Evolutionary conservation across 805 yeast genomes (phyloP).

Genomic region (Ogataea haglerorum): DNA sequence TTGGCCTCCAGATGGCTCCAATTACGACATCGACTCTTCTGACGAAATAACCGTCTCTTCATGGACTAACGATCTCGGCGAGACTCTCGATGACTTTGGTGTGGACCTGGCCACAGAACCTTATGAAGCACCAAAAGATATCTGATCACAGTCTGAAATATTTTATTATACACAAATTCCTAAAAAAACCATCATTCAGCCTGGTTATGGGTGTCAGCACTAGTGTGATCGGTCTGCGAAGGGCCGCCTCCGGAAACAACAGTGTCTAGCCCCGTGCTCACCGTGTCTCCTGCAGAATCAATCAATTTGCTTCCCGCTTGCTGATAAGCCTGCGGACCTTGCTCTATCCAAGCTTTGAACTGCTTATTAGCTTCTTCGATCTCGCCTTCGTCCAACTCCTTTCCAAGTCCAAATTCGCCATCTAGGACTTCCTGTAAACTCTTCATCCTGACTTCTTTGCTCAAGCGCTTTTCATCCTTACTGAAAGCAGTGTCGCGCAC

Average conservation of each 20-base stretch:
- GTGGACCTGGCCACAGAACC: constrained; percentile 70
- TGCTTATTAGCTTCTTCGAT: constrained; percentile 32
- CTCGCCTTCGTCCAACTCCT: constrained; percentile 41
- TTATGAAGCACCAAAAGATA: constrained; percentile 14
- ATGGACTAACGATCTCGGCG: constrained; percentile 85
- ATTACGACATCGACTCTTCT: constrained; percentile 7
- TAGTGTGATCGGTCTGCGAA: constrained; percentile 11
- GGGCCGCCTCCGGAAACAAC: constrained; percentile 14
- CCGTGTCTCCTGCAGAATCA: constrained; percentile 11
- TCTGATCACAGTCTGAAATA: constrained; percentile 5
- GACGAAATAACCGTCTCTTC: constrained; percentile 12
- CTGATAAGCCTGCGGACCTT: constrained; percentile 38
- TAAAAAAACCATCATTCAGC: constrained; percentile 4
- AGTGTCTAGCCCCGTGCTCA: constrained; percentile 16
- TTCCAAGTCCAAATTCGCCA: constrained; percentile 57
- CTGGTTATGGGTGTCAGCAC: constrained; percentile 10
- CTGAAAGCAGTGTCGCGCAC: constrained; percentile 54
- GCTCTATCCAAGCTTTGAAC: constrained; percentile 34
- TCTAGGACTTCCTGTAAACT: constrained; percentile 41
- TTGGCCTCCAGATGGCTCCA: constrained; percentile 89
- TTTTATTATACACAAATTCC: constrained; percentile 6
- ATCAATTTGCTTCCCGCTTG: constrained; percentile 20
- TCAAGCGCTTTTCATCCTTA: constrained; percentile 23
- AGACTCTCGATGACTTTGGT: constrained; percentile 77
- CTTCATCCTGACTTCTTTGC: constrained; percentile 15